Percentiles rank a stretch among this genome's conserved stretches.
Evolutionary conservation across 2,329 filamentous ascomycete genomes (phyloP).

Genomic region (Paradendryphiella salina): DNA sequence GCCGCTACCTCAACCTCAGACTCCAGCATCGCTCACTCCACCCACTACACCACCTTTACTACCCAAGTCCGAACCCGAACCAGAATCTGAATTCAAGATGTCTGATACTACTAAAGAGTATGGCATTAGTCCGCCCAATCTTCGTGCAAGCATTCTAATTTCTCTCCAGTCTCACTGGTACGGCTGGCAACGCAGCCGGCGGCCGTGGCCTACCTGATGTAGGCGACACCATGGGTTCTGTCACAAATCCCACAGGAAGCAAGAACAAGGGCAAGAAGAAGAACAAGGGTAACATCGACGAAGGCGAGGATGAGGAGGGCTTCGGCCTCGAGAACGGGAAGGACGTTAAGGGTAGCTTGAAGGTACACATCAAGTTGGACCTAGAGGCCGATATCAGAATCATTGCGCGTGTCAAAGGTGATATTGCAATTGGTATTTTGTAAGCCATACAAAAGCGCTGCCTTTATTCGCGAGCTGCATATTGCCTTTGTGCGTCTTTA

Average conservation of each 20-base stretch:
- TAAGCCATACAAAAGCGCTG: slow-evolving; percentile 2
- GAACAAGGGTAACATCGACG: background rate
- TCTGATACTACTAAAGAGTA: slow-evolving; percentile 16
- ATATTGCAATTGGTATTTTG: slow-evolving; percentile 29
- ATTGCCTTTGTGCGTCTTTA: background rate
- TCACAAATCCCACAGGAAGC: slow-evolving; percentile 2
- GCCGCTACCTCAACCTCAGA: slow-evolving; percentile 3
- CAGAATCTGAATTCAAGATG: slow-evolving; percentile 9
- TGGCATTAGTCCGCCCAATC: background rate
- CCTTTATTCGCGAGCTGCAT: too few species aligned
- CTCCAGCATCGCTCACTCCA: background rate
- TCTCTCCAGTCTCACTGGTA: slow-evolving; percentile 4
- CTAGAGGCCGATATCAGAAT: slow-evolving; percentile 29
- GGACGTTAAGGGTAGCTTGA: slow-evolving; percentile 31
- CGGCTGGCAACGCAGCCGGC: slow-evolving; percentile 12
- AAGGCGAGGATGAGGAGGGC: slow-evolving; percentile 16
- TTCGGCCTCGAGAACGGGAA: slow-evolving; percentile 27
- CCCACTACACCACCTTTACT: slow-evolving; percentile 4
- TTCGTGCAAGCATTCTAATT: background rate
- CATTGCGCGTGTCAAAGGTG: slow-evolving; percentile 26
- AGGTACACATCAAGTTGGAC: slow-evolving; percentile 31
- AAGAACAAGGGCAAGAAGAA: slow-evolving; percentile 1
- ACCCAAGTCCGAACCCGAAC: slow-evolving; percentile 1
- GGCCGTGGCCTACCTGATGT: slow-evolving; percentile 12
- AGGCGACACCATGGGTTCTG: slow-evolving; percentile 14